Conservation (phyloP, 768 basidiomycete genomes). For the Vararia minispora region DNA sequence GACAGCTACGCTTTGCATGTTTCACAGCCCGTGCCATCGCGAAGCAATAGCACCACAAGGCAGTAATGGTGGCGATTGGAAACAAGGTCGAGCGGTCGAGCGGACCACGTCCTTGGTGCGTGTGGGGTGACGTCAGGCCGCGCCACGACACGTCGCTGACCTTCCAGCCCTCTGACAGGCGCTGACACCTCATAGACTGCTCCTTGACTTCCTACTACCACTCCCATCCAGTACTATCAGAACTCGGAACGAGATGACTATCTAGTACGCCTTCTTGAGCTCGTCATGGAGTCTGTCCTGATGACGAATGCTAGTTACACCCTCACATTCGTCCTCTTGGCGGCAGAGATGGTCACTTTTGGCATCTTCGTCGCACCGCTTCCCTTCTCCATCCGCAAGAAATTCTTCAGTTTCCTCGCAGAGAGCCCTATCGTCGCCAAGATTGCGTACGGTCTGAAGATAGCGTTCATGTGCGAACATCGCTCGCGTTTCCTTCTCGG, state of each 20-base stretch:
- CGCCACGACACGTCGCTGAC: no score
- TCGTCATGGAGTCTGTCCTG: not conserved
- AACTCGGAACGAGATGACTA: conserved; percentile 28
- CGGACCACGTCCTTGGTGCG: no score
- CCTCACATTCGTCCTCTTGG: conserved; percentile 72
- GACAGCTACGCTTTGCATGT: no score
- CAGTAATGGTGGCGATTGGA: no score
- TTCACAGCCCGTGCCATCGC: no score
- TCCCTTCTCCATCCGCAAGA: conserved; percentile 64
- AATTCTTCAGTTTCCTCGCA: conserved; percentile 60
- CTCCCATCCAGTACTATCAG: no score
- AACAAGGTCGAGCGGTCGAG: no score
- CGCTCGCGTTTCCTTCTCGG: not conserved
- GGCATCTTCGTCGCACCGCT: conserved; percentile 75
- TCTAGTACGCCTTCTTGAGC: conserved; percentile 26
- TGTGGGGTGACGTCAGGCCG: no score
- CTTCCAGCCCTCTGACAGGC: no score
- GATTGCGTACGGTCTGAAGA: conserved; percentile 84
- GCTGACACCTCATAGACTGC: no score
- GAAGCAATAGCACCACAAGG: no score
- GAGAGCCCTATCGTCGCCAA: conserved; percentile 67
- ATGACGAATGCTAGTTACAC: conserved; percentile 50
- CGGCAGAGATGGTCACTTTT: conserved; percentile 81
- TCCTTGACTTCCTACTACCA: no score
- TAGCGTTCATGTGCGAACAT: conserved; percentile 69